These are phyloP conservation scores for Symbiodinium pilosum DNA, from an alignment of 73 alveolate species.

Conservation along the genomic window DNA sequence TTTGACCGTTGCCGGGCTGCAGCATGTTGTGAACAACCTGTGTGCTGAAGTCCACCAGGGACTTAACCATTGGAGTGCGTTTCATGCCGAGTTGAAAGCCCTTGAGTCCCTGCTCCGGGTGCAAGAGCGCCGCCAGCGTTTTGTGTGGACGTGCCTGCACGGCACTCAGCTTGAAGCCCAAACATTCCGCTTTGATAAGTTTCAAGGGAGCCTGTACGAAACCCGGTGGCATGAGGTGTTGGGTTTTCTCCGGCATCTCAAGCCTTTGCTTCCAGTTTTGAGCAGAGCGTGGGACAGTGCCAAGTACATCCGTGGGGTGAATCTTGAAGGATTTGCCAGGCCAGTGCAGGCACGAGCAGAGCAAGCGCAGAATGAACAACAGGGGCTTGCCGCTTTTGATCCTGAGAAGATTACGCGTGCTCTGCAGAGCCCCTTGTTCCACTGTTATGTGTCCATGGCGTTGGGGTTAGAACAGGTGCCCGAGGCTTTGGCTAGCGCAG, in stretches of 20 bases:
- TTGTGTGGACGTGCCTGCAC: not conserved
- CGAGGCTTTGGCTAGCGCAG: not conserved
- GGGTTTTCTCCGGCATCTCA: not conserved
- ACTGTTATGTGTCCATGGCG: not conserved
- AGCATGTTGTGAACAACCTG: not conserved
- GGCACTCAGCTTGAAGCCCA: not conserved
- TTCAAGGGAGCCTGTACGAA: not conserved
- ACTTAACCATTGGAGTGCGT: not conserved
- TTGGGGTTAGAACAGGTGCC: not conserved
- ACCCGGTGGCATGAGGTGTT: constrained; percentile 7
- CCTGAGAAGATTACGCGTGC: not conserved
- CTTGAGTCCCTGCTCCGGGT: not conserved
- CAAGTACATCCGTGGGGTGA: not conserved
- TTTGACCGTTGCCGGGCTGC: not conserved
- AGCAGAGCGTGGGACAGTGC: not conserved
- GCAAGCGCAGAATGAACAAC: not conserved
- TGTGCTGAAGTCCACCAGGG: not conserved
- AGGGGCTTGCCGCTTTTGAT: not conserved
- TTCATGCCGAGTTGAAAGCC: not conserved
- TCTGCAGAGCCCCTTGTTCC: not conserved
- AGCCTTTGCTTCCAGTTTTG: not conserved
- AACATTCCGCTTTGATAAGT: not conserved
- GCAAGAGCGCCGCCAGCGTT: not conserved
- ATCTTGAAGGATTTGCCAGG: not conserved
- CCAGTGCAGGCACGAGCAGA: not conserved